Base-by-base conservation (phyloP, 2,329 filamentous ascomycete species). In the Elsinoe batatas region DNA sequence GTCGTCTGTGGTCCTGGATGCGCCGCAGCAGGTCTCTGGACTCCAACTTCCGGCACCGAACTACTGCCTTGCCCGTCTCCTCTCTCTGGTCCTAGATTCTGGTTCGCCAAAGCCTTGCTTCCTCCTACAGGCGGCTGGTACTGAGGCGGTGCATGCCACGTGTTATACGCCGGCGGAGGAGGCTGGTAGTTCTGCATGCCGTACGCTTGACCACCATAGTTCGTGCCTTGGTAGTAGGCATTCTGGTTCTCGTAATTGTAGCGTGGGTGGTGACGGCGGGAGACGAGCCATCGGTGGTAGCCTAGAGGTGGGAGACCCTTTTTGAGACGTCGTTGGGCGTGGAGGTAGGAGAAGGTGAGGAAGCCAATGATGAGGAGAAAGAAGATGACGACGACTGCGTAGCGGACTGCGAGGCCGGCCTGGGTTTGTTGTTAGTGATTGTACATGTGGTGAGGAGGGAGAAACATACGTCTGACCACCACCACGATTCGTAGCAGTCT, bases 271-370 rank as follows among this genome's bases (percentile, higher is more conserved):
- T 59, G 49, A 20, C 57, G 53, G 53, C 63, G 61, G 8, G 56
- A 58, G 6, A 69, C 56, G 64, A 69, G 68, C 67, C 67, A 70
- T 35, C 83, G 74, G 69, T 93, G 87, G 65, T 91, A 91, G 59
- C 69, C 71, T 35, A 90, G 70, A 13, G 87, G 84, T 15, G 76
- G 73, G 36, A 82, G 72, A 1, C 86, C 86, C 67, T 82, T 84
- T 58, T 73, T 76, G 60, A 91, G 74, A 46, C 88, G 77, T 44
- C 72, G 71, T 67, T 80, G 80, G 44, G 87, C 88, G 69, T 91
- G 88, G 46, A 80, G 70, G 68, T 86, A 85, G 58, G 85, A 86
- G 58, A 80, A 75, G 54, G 87, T 61, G 63, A 90, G 74, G 75
- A 83, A 88, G 40, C 76, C 63, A 53, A 81, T 67, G 64, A 88